These are phyloP conservation scores for Candida sp. DNA, from an alignment of 1,139 yeast genomes.

Conservation along the genomic window DNA sequence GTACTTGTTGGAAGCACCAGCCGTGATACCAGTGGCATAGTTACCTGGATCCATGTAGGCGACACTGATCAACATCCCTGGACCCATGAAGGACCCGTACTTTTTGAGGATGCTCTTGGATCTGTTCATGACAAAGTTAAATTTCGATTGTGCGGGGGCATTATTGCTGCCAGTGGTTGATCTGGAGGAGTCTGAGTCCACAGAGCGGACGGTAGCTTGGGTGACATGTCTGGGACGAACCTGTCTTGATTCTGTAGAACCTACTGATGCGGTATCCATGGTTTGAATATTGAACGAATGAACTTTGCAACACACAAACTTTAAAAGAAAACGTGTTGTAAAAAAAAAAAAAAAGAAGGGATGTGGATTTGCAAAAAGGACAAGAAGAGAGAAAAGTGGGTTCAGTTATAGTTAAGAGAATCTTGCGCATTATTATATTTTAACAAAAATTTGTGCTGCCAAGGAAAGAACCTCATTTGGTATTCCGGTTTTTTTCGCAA, in stretches of 20 bases:
- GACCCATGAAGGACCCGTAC: conserved; percentile 70
- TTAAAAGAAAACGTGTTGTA: background rate
- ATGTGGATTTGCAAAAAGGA: background rate
- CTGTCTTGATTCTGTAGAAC: background rate
- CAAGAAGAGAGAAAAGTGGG: too few relatives aligned
- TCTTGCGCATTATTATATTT: too few relatives aligned
- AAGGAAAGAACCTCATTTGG: background rate
- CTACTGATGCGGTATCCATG: background rate
- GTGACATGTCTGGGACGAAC: conserved; percentile 2
- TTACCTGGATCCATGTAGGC: conserved; percentile 91
- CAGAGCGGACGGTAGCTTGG: background rate
- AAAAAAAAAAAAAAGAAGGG: background rate
- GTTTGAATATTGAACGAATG: background rate
- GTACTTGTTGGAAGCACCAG: conserved; percentile 72
- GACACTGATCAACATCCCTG: conserved; percentile 77
- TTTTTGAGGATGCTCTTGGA: conserved; percentile 29
- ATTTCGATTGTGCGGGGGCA: background rate
- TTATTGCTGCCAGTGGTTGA: background rate
- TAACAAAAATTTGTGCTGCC: background rate
- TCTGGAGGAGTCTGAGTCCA: background rate
- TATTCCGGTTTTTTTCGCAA: background rate
- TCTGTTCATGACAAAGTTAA: conserved; percentile 5
- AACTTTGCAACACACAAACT: background rate
- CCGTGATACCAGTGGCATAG: conserved; percentile 78
- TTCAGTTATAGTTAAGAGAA: too few relatives aligned